Base-by-base conservation (phyloP, 129 eudicot species). In the Erigeron canadensis region DNA sequence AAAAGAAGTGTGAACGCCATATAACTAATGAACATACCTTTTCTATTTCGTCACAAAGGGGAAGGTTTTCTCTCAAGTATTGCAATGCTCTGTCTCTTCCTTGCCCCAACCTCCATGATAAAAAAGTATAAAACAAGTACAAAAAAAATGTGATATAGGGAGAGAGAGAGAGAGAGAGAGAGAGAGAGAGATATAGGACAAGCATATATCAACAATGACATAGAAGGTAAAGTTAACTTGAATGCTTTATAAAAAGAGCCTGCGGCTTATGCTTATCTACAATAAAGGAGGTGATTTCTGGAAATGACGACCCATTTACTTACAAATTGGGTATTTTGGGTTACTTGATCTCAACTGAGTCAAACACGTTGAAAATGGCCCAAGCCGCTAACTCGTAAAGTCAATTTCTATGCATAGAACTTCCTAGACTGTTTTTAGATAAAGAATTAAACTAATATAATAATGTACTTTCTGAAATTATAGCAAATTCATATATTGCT, bases 41-140 rank as follows among this genome's bases (percentile, higher is more conserved):
- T 80, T 94, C 99, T 12, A 94, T 94, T 70, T 94, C 99, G 75
- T 81, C 85, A 41, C 83, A 84, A 47, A 94, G 79, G 56, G 60
- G 85, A 54, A 87, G 94, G 78, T 90, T 90, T 79, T 94, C 99
- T 81, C 83, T 81, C 77, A 94, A 72, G 80, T 78, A 86, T 72
- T 90, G 99, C 81, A 94, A 69, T 37, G 99, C 84, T 46, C 82
- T 84, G 46, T 94, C 99, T 83, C 99, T 84, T 81, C 99, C 99
- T 75, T 94, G 99, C 65, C 99, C 99, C 91, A 94, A 83, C 81
- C 99, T 94, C 64, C 37, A 79, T 62, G 38, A 67, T 59, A 43
- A 43, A 28, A 3, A 28, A 28, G 34, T 28, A 28, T 28, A 19
- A 15, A 50, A 67, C 39, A 15, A 41, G 12, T 57, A 72, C 4